Conservation (phyloP, 148 eudicot species). For the Chenopodium suecicum region DNA sequence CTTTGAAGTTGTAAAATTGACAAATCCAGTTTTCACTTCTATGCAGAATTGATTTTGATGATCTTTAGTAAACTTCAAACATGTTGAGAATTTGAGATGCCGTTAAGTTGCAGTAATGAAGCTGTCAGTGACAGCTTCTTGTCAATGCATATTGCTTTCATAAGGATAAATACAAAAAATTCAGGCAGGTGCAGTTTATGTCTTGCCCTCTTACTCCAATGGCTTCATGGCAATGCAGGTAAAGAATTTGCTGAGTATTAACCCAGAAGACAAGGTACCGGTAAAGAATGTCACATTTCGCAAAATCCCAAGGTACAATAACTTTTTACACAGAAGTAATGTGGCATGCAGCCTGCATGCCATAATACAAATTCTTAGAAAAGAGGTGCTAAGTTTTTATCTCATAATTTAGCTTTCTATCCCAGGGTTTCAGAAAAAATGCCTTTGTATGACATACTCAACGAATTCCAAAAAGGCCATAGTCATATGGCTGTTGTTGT, state of each 20-base stretch:
- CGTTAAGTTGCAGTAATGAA: not conserved
- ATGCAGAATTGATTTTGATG: not conserved
- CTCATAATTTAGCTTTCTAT: conserved; percentile 7
- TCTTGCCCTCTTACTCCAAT: not conserved
- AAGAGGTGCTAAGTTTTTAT: not conserved
- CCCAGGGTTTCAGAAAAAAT: conserved; percentile 54
- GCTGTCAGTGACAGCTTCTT: not conserved
- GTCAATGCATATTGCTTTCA: not conserved
- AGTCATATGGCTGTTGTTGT: conserved; percentile 69
- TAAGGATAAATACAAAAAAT: not conserved
- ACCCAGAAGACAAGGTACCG: conserved; percentile 78
- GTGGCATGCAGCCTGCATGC: not conserved
- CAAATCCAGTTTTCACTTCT: not conserved
- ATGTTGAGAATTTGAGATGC: not conserved
- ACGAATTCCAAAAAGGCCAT: conserved; percentile 71
- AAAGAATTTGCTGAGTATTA: conserved; percentile 79
- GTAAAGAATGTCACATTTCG: conserved; percentile 92
- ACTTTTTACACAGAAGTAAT: not conserved
- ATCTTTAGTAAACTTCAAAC: not conserved
- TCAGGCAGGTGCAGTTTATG: not conserved
- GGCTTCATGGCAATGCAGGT: conserved; percentile 47
- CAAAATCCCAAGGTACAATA: conserved; percentile 83
- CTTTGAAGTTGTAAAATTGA: not conserved
- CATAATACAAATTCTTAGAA: too few relatives aligned
- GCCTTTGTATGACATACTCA: conserved; percentile 67